These are phyloP conservation scores for Ophioceras dolichostomum DNA, from an alignment of 2,329 filamentous ascomycete genomes.

Conservation along the genomic window DNA sequence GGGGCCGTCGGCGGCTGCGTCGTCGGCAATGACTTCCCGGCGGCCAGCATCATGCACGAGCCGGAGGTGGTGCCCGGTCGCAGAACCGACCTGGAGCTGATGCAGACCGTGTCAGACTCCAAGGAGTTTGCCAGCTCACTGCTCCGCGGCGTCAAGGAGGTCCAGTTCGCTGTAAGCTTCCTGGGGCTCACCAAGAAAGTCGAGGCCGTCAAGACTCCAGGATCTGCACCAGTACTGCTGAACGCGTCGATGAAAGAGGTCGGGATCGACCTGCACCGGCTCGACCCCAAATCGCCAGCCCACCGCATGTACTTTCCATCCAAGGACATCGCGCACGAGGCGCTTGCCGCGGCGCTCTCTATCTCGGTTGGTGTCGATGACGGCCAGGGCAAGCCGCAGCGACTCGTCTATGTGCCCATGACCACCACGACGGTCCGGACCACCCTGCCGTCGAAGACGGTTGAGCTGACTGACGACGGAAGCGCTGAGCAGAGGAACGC, in stretches of 20 bases:
- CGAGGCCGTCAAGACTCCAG: slow-evolving; percentile 50
- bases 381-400: slow-evolving; percentile 72
- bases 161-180: slow-evolving; percentile 90
- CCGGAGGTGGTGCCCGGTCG: slow-evolving; percentile 41
- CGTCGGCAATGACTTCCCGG: background rate
- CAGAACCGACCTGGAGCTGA: slow-evolving; percentile 52
- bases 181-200: slow-evolving; percentile 77
- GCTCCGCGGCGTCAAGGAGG: slow-evolving; percentile 84
- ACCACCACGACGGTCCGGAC: slow-evolving; percentile 91
- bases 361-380: slow-evolving; percentile 88
- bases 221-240: slow-evolving; percentile 63
- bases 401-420: slow-evolving; percentile 91
- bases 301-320: slow-evolving; percentile 98
- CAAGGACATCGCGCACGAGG: slow-evolving; percentile 89
- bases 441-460: slow-evolving; percentile 85
- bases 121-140: slow-evolving; percentile 88
- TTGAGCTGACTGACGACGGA: slow-evolving; percentile 63
- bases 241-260: slow-evolving; percentile 95
- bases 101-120: slow-evolving; percentile 79
- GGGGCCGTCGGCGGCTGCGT: background rate
- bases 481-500: slow-evolving; percentile 75
- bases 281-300: slow-evolving; percentile 85
- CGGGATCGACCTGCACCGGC: slow-evolving; percentile 78
- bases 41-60: background rate
- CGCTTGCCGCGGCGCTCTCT: slow-evolving; percentile 80